phyloP scores from a whole-genome alignment of 176 grass and related monocot genomes.

The Eleusine coracana region DNA sequence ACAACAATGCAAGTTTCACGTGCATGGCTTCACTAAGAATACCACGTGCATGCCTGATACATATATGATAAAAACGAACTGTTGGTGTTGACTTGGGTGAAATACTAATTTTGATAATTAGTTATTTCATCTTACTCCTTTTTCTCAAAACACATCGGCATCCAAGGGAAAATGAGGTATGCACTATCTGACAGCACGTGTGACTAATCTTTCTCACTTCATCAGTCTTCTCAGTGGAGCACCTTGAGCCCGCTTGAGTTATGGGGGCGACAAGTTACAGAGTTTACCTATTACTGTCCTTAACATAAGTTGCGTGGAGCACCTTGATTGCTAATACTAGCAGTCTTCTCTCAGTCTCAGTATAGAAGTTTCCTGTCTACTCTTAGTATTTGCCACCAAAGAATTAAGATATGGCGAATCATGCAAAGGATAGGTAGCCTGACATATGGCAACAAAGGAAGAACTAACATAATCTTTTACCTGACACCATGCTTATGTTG shows the following conservation, averaged over 20 bases:
- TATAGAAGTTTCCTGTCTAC: neutral
- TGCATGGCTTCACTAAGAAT: constrained; percentile 8
- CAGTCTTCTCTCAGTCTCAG: neutral
- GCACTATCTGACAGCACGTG: neutral
- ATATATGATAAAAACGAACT: constrained; percentile 5
- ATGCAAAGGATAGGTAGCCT: constrained; percentile 20
- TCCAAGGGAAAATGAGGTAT: constrained; percentile 39
- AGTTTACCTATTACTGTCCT: neutral
- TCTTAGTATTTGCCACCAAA: constrained; percentile 10
- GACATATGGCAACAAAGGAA: constrained; percentile 38
- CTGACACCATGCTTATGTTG: constrained; percentile 28
- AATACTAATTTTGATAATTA: constrained; percentile 7
- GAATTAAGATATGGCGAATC: constrained; percentile 17
- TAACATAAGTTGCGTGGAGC: neutral
- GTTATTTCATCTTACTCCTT: constrained; percentile 13
- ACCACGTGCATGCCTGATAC: constrained; percentile 32
- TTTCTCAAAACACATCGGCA: neutral
- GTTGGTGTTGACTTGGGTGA: constrained; percentile 18
- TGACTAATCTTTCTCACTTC: constrained; percentile 16
- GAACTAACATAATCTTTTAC: constrained; percentile 22
- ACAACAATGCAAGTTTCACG: constrained; percentile 1
- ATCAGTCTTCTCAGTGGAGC: neutral
- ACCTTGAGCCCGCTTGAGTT: too few species aligned
- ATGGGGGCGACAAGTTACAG: neutral
- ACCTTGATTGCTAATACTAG: neutral